A percentile compares a stretch with the other conserved stretches of the same genome.
phyloP scores from a whole-genome alignment of 2,329 filamentous ascomycete genomes.

The Pseudogymnoascus sp. region DNA sequence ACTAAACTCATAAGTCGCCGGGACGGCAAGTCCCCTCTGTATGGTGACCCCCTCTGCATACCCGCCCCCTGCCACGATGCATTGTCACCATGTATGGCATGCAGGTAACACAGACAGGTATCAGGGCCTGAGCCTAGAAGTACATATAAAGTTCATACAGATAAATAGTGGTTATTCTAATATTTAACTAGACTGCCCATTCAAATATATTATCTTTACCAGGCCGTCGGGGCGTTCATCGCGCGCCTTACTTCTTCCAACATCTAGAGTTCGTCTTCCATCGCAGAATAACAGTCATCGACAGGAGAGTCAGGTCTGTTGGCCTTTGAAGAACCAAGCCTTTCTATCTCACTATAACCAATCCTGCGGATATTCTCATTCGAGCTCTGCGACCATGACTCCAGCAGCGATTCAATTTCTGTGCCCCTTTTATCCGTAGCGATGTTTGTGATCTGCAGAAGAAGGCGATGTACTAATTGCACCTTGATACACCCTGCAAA shows the following conservation, averaged over 20 bases:
- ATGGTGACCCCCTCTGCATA: not conserved
- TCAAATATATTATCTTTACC: not conserved
- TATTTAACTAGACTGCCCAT: not conserved
- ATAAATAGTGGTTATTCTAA: not conserved
- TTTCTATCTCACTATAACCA: not conserved
- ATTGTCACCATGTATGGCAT: not conserved
- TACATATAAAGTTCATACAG: not conserved
- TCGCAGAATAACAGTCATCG: not conserved
- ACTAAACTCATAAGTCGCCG: not conserved
- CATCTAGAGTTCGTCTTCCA: too few species aligned
- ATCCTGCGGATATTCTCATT: slow-evolving; percentile 1
- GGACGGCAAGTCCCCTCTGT: not conserved
- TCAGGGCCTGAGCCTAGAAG: not conserved
- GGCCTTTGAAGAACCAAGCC: not conserved
- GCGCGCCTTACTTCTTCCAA: too few species aligned
- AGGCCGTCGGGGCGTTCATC: too few species aligned
- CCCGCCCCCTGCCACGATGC: not conserved
- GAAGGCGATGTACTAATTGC: not conserved
- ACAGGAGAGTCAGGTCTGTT: not conserved
- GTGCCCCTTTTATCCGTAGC: not conserved
- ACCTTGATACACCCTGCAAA: not conserved
- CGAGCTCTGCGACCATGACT: not conserved
- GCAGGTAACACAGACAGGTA: not conserved
- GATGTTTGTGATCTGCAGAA: not conserved
- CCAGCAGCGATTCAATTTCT: not conserved